Evolutionary conservation across 805 yeast species (phyloP), one percentile per base, ranked within the genome.

Genomic region (Yamadazyma ubonensis): DNA sequence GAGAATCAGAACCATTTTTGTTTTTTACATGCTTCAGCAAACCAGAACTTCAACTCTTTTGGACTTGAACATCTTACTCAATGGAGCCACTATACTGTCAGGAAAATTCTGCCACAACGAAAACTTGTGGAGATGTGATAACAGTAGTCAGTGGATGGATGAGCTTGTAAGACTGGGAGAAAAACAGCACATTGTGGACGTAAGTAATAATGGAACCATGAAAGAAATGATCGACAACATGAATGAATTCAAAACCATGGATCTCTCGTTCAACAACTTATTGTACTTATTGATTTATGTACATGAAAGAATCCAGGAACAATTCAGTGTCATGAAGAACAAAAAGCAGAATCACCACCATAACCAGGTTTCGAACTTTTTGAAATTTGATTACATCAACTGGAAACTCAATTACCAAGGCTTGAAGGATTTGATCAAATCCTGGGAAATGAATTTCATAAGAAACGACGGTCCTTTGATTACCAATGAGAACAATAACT

Each of bases 381-480:
- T 29, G 11, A 67, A 70, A 8, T 64, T 70, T 36, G 72, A 73
- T 42, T 76, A 77, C 22, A 70, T 81, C 3, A 71, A 71, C 41
- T 85, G 91, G 91, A 71, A 86, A 55, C 65, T 80, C 63, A 74
- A 75, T 41, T 70, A 75, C 6, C 69, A 83, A 45, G 61, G 67
- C 5, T 70, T 85, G 38, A 81, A 77, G 46, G 60, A 73, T 9
- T 57, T 83, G 49, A 55, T 85, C 16, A 77, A 76, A 48, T 66
- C 79, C 19, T 85, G 91, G 91, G 93, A 85, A 58, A 66, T 71
- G 12, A 56, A 76, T 20, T 85, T 75, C 53, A 60, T 79, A 29
- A 68, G 70, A 46, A 81, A 77, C 50, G 86, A 83, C 7, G 93
- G 93, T 4, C 65, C 75, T 2, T 58, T 81, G 18, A 70, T 72